Conservation (phyloP, 2,329 filamentous ascomycete genomes). For the Beauveria scarabaeidicola region DNA sequence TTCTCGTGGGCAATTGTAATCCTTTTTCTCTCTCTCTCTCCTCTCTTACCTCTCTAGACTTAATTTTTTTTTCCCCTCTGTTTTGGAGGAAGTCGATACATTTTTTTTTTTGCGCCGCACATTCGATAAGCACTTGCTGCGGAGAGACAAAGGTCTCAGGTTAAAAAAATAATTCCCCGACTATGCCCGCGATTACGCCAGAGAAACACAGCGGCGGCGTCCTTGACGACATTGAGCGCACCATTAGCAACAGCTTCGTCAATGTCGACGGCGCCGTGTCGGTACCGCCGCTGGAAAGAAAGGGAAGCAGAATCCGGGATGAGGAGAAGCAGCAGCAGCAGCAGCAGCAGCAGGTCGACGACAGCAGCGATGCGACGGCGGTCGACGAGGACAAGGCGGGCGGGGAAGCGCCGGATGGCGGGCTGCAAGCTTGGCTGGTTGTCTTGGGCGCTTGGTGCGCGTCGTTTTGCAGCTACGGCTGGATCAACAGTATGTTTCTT, state of each 20-base stretch:
- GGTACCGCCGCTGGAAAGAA: background rate
- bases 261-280: constrained; percentile 7
- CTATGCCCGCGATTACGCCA: background rate
- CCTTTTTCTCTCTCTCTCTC: background rate
- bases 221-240: background rate
- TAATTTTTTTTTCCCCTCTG: background rate
- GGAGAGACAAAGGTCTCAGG: background rate
- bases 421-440: constrained; percentile 19
- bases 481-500: constrained; percentile 21
- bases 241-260: constrained; percentile 6
- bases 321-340: constrained; percentile 4
- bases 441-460: constrained; percentile 26
- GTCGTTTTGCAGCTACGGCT: constrained; percentile 26
- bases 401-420: constrained; percentile 5
- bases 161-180: background rate
- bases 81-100: no score
- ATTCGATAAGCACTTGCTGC: background rate
- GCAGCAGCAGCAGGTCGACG: constrained; percentile 2
- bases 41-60: background rate
- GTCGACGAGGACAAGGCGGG: background rate
- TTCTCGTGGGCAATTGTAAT: no score
- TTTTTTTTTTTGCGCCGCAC: background rate
- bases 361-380: constrained; percentile 7
- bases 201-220: background rate
- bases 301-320: background rate